Base-by-base conservation (phyloP, 1,139 yeast genomes). In the Blastobotrys indianensis region DNA sequence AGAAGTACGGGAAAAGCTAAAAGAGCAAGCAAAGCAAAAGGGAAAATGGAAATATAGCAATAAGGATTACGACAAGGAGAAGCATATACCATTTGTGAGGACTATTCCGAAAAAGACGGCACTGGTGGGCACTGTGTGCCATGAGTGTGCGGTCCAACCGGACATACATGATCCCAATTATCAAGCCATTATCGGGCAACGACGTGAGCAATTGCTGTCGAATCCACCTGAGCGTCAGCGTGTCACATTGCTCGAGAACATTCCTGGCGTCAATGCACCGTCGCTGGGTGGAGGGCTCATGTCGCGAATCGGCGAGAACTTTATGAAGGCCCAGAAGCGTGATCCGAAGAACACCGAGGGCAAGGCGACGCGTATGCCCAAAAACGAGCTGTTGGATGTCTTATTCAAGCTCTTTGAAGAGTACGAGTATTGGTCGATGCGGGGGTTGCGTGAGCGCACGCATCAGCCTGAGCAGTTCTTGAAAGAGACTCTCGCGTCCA, bases 341-440 rank as follows among this genome's bases (percentile, higher is more conserved):
- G 66, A 63, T 37, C 53, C 64, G 52, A 73, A 72, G 53, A 75
- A 73, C 56, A 70, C 75, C 51, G 94, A 85, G 55, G 94, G 94
- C 44, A 82, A 95, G 62, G 95, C 97, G 33, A 87, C 86, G 53
- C 79, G 99, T 64, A 85, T 92, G 82, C 95, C 95, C 35, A 82
- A 86, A 70, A 87, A 86, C 65, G 97, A 88, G 55, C 77, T 92
- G 48, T 76, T 92, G 74, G 97, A 90, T 65, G 69, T 86, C 56
- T 71, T 92, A 54, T 92, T 94, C 76, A 76, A 85, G 56, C 73
- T 92, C 56, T 92, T 92, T 65, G 97, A 88, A 63, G 94, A 90
- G 65, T 88, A 85, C 64, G 97, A 92, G 62, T 92, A 90, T 66
- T 92, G 98, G 98, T 82, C 94, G 9, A 75, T 92, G 74, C 88